These are phyloP conservation scores for Aspergillus thermomutatus DNA, from an alignment of 2,329 filamentous ascomycete genomes.

Conservation along the genomic window DNA sequence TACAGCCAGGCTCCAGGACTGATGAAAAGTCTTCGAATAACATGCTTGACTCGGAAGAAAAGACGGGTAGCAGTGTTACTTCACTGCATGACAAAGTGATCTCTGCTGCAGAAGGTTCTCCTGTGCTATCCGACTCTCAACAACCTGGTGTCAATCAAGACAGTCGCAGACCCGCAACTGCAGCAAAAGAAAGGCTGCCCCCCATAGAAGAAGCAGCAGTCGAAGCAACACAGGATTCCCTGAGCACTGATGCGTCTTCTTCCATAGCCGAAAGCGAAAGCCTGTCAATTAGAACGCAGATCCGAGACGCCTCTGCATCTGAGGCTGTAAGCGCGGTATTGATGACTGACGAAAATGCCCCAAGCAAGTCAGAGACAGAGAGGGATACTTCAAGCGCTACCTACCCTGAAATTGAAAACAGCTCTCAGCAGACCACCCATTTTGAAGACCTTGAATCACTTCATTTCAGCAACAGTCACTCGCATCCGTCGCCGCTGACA, in stretches of 20 bases:
- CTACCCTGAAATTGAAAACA: not conserved
- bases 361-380: not conserved
- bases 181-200: conserved; percentile 8
- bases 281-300: not conserved
- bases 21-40: not conserved
- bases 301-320: conserved; percentile 3
- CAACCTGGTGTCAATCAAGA: not conserved
- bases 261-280: not conserved
- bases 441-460: not conserved
- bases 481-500: conserved; percentile 1
- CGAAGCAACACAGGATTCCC: not conserved
- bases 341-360: not conserved
- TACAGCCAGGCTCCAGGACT: not conserved
- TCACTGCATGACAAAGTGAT: not conserved
- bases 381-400: not conserved
- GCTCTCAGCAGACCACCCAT: not conserved
- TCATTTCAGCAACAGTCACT: not conserved
- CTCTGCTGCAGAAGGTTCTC: not conserved
- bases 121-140: not conserved
- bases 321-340: conserved; percentile 9
- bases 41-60: not conserved
- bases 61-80: not conserved
- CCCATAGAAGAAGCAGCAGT: conserved; percentile 7
- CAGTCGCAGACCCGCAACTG: not conserved
- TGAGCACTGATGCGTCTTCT: not conserved